Base-by-base conservation (phyloP, 805 yeast species). In the Saturnispora mendoncae region DNA sequence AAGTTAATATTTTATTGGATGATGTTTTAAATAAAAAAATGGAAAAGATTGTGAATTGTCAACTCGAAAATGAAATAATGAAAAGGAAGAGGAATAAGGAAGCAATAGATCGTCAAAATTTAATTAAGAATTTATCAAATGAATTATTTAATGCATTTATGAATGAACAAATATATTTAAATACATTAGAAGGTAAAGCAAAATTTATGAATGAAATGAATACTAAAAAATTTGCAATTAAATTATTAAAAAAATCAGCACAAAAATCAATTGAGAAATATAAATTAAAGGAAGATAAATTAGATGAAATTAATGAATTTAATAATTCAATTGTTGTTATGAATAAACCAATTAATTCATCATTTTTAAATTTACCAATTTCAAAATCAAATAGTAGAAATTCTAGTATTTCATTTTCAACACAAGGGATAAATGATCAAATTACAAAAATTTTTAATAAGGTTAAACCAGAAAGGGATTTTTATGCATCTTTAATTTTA, bases 91-190 rank as follows among this genome's bases (percentile, higher is more conserved):
- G 19, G 34, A 9, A 15, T 25, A 46, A 34, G 62, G 21, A 55
- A 44, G 46, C 57, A 27, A 14, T 24, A 7, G 39, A 66, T 1
- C 55, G 76, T 4, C n/a, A 33, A 2, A 54, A 65, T 0, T 44
- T 58, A 1, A 18, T 39, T n/a, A 4, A 6, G 8, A 20, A 39
- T 7, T 58, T 80, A n/a, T 53, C 78, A 1, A 51, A 57, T 1
- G 83, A 77, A 31, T 54, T 84, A 1, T 80, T 64, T 46, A 52
- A 57, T 14, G 84, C 88, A 0, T 79, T 83, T 50, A 52, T 84
- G 32, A 67, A 72, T 33, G 88, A 82, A 48, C 64, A 71, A 29
- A 53, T 74, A 0, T 75, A 67, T 50, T 56, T 70, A 29, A 55
- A 61, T 3, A 57, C 65, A 0, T 51, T 70, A 32, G 70, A 70